Conservation (phyloP, 2,329 filamentous ascomycete species). For the Hypoxylon sp. region DNA sequence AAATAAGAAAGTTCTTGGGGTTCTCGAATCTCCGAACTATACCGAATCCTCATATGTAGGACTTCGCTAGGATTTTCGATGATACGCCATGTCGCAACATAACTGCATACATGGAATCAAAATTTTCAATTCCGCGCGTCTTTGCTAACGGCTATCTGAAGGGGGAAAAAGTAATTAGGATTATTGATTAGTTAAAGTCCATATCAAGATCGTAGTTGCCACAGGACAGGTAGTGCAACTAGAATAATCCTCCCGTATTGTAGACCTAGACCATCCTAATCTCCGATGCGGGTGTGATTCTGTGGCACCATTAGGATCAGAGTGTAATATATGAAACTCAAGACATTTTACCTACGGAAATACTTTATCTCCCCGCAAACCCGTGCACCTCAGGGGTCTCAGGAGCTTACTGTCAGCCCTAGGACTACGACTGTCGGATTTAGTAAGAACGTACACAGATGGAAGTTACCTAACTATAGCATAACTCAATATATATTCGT, state of each 20-base stretch:
- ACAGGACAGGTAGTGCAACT: not conserved
- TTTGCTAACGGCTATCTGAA: not conserved
- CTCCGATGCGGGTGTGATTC: not conserved
- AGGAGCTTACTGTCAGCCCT: not conserved
- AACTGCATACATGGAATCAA: not conserved
- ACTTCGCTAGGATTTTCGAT: constrained; percentile 1
- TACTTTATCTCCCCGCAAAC: not conserved
- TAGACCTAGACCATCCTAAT: constrained; percentile 5
- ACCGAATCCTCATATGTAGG: constrained; percentile 6
- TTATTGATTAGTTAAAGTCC: not conserved
- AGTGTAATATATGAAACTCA: constrained; percentile 34
- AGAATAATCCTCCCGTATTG: not conserved
- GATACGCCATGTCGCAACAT: constrained; percentile 6
- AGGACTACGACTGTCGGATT: not conserved
- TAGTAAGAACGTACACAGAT: not conserved
- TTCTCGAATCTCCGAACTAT: constrained; percentile 4
- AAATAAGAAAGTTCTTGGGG: not conserved
- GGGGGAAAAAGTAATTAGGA: not conserved
- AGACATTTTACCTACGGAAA: not conserved
- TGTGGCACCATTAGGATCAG: constrained; percentile 2
- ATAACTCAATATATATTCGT: constrained; percentile 1
- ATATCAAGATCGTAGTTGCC: not conserved
- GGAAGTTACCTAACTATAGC: not conserved
- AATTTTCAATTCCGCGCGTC: not conserved
- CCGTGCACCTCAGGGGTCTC: not conserved